Conservation (phyloP, 768 basidiomycete species). For the Phaffia tasmanica region DNA sequence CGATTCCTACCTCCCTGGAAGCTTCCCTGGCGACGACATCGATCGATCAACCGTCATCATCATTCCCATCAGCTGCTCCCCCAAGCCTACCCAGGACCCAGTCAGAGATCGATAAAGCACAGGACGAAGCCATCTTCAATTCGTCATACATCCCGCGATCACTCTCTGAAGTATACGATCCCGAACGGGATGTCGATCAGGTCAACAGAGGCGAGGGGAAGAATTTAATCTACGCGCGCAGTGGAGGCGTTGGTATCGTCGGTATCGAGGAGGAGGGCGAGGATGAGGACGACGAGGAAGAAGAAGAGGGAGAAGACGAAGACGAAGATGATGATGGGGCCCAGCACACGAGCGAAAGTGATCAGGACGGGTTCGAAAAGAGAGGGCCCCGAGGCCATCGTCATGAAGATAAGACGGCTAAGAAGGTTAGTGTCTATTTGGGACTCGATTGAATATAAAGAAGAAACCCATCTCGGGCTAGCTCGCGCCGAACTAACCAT, state of each 20-base stretch:
- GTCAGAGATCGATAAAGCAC: constrained; percentile 36
- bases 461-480: too few species aligned
- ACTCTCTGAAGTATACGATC: constrained; percentile 84
- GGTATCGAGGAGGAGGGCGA: constrained; percentile 28
- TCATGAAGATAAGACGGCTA: constrained; percentile 80
- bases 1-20: neutral
- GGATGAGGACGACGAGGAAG: constrained; percentile 28
- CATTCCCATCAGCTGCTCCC: neutral
- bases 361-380: constrained; percentile 41
- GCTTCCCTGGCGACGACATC: neutral
- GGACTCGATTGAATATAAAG: too few species aligned
- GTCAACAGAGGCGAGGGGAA: constrained; percentile 58
- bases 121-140: constrained; percentile 83
- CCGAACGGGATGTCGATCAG: constrained; percentile 77
- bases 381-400: constrained; percentile 70
- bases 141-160: constrained; percentile 85
- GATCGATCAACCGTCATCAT: neutral
- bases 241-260: constrained; percentile 68
- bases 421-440: constrained; percentile 52
- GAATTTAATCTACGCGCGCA: constrained; percentile 72
- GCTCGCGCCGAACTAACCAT: neutral
- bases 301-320: constrained; percentile 12
- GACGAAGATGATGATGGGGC: constrained; percentile 28
- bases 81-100: constrained; percentile 5
- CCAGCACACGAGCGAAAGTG: constrained; percentile 36